phyloP scores from a whole-genome alignment of 129 eudicot species.

The Kitagawia praeruptora region DNA sequence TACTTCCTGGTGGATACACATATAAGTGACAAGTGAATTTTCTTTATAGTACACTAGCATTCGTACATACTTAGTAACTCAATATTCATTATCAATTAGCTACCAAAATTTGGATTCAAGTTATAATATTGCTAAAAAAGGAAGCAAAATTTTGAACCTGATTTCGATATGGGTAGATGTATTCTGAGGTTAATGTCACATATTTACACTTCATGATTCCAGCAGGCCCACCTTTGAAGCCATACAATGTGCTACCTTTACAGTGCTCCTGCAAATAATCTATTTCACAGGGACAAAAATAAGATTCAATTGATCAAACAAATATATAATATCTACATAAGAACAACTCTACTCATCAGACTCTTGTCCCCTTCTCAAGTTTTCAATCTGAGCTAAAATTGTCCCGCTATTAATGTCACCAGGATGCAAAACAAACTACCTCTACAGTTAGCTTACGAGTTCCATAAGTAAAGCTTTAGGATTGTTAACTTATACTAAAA shows the following conservation, averaged over 20 bases:
- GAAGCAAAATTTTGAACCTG: constrained; percentile 30
- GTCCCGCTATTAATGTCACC: not conserved
- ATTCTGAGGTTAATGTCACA: constrained; percentile 42
- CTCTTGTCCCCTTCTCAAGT: not conserved
- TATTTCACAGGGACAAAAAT: constrained; percentile 6
- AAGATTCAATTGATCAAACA: not conserved
- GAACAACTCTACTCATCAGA: not conserved
- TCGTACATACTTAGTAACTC: not conserved
- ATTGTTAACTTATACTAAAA: not conserved
- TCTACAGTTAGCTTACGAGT: not conserved
- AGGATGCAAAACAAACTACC: not conserved
- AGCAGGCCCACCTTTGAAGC: constrained; percentile 77
- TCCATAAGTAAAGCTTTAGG: not conserved
- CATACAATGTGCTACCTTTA: constrained; percentile 58
- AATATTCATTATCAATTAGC: not conserved
- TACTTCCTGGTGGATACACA: not conserved
- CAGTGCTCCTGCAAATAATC: constrained; percentile 66
- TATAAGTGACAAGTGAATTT: not conserved
- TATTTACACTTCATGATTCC: constrained; percentile 75
- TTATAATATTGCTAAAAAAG: not conserved
- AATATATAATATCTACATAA: not conserved
- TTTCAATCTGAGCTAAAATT: not conserved
- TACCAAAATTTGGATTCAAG: too few species aligned
- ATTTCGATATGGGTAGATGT: constrained; percentile 63
- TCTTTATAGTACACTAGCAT: too few species aligned